Evolutionary conservation across 179 eudicot species (phyloP).

Genomic region (Silene coronaria): DNA sequence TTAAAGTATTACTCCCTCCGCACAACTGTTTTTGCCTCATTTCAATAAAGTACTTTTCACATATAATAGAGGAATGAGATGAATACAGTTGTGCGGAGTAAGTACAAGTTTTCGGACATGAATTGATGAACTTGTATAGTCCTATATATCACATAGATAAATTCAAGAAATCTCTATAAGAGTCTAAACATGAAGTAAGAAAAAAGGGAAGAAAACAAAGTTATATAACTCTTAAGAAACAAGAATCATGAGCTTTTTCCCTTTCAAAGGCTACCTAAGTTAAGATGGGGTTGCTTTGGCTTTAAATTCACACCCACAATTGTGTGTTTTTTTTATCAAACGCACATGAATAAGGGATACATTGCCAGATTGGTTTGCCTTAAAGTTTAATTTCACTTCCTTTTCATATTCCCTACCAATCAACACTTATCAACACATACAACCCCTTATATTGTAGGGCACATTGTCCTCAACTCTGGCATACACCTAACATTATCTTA

Average conservation of each 20-base stretch:
- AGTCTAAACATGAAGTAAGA: background rate
- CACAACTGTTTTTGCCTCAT: no score
- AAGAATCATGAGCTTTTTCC: conserved; percentile 28
- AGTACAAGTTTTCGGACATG: no score
- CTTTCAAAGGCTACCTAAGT: background rate
- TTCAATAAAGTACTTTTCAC: no score
- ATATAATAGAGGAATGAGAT: no score
- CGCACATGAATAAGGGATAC: conserved; percentile 44
- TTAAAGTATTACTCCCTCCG: no score
- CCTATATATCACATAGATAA: no score
- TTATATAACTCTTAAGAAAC: conserved; percentile 20
- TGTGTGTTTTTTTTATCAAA: conserved; percentile 24
- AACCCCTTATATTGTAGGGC: conserved; percentile 11
- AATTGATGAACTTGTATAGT: no score
- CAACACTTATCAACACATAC: background rate
- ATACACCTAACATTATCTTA: conserved; percentile 1
- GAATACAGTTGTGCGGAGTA: no score
- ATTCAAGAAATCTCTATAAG: background rate
- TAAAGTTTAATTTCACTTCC: conserved; percentile 24
- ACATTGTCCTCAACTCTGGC: conserved; percentile 9
- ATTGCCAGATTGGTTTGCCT: conserved; percentile 33
- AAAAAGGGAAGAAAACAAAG: background rate
- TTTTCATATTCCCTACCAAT: conserved; percentile 30
- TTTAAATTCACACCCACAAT: conserved; percentile 23
- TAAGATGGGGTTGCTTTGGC: conserved; percentile 16